Evolutionary conservation across 2,329 filamentous ascomycete genomes (phyloP).

Genomic region (Diaporthe sp.): DNA sequence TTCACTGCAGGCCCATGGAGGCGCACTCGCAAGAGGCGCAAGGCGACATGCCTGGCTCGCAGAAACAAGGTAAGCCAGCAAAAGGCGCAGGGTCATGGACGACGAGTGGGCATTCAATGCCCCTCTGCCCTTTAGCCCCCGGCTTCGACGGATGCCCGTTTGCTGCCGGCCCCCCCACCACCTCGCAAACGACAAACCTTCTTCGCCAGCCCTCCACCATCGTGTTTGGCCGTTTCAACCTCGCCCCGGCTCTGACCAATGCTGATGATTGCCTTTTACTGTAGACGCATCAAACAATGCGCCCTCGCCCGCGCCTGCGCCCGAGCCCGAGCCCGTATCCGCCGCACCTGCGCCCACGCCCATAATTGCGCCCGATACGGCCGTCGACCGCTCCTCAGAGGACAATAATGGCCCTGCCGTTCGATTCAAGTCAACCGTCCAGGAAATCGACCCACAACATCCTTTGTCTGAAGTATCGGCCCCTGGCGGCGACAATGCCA

Average conservation of each 20-base stretch:
- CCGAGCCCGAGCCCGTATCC: conserved; percentile 13
- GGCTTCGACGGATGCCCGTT: conserved; percentile 35
- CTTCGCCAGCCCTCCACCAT: not conserved
- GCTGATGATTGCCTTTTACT: conserved; percentile 9
- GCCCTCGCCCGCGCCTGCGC: not conserved
- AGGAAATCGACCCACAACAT: conserved; percentile 73
- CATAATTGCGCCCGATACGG: conserved; percentile 26
- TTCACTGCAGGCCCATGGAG: conserved; percentile 30
- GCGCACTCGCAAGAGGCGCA: conserved; percentile 39
- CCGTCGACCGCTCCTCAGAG: conserved; percentile 41
- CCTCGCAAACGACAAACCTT: conserved; percentile 6
- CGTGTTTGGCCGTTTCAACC: conserved; percentile 5
- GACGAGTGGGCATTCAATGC: conserved; percentile 6
- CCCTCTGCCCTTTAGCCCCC: conserved; percentile 31
- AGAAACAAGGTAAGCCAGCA: conserved; percentile 35
- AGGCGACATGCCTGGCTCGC: conserved; percentile 29
- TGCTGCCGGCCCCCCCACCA: conserved; percentile 10
- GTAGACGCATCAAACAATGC: conserved; percentile 34
- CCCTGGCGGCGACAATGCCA: conserved; percentile 34
- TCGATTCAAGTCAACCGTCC: conserved; percentile 77
- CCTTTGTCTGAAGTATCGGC: conserved; percentile 44
- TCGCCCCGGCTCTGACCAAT: conserved; percentile 14
- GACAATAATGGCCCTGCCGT: conserved; percentile 64
- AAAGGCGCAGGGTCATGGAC: conserved; percentile 17
- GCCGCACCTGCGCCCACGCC: conserved; percentile 3